Evolutionary conservation across 192 early-diverging fungal species (phyloP), one percentile per base, ranked within the genome.

Genomic region (Backusella psychrophila): DNA sequence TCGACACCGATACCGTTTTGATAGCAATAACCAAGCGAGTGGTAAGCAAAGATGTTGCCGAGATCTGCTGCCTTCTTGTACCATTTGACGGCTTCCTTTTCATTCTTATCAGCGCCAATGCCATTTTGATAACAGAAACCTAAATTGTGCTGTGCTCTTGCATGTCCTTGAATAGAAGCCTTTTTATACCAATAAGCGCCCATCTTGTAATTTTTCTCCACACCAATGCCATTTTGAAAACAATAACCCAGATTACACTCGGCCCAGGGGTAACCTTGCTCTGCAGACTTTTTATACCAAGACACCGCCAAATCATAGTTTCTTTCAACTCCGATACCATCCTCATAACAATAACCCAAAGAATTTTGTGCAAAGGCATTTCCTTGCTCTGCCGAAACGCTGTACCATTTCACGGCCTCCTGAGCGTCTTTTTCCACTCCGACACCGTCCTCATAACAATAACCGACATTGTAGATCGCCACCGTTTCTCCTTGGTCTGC

Each of bases 81-180:
- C 86, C 86, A 87, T 44, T 85, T 81, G 23, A 85, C 82, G 6
- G 86, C 87, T 56, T 87, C 82, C 31, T 73, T 74, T 17, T 81
- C 82, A 69, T 87, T 78, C 75, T 87, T 87, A 9, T 78, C 79
- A 0, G 94, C 90, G 21, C 93, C 93, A 73, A 93, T 90, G 5
- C 93, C 93, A 75, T 94, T 93, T 53, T 93, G 93, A 76, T 93
- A 96, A 78, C 94, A 96, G 77, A 90, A 95, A 9, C 94, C 94
- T 35, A 96, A 83, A 67, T 93, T 85, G 66, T 83, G 87, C 86
- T 77, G 86, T 36, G 85, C 85, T 42, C 82, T 72, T 0, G 87
- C 78, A 65, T 91, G 79, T 1, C 85, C 86, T 63, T 92, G 85
- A 3, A 82, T 49, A 12, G 91, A 90, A 0, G 91, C 85, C 70